These are phyloP conservation scores for Grosmannia serpens DNA, from an alignment of 2,329 filamentous ascomycete species.

Conservation along the genomic window DNA sequence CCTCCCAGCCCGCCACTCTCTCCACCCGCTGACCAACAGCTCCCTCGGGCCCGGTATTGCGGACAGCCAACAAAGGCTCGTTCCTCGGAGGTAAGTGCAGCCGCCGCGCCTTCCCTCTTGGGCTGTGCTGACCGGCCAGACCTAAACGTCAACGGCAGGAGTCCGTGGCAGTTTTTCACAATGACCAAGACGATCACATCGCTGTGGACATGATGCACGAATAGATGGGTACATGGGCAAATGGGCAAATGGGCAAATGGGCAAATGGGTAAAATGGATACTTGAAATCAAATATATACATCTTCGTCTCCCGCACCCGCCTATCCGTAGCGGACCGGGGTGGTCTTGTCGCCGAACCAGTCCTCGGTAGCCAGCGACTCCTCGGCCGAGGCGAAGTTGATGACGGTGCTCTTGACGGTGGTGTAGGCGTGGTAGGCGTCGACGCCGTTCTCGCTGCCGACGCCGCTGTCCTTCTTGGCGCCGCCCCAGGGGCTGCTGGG, in stretches of 20 bases:
- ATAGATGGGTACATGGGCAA: too few relatives aligned
- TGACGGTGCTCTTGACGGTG: constrained; percentile 52
- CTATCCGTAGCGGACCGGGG: constrained; percentile 50
- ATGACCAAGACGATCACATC: constrained; percentile 3
- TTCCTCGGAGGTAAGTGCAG: constrained; percentile 1
- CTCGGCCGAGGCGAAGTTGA: constrained; percentile 52
- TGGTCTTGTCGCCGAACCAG: constrained; percentile 53
- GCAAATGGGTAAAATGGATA: too few relatives aligned
- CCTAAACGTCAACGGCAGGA: constrained; percentile 1
- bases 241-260: too few relatives aligned
- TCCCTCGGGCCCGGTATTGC: constrained; percentile 1
- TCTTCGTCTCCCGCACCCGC: not conserved
- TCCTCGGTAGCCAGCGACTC: constrained; percentile 44
- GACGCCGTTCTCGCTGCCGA: constrained; percentile 62
- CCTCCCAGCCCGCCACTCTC: too few relatives aligned
- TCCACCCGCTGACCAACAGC: not conserved
- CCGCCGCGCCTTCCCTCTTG: not conserved
- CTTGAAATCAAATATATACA: too few relatives aligned
- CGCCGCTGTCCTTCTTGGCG: constrained; percentile 47
- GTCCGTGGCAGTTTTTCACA: constrained; percentile 2
- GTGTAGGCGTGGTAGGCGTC: constrained; percentile 52
- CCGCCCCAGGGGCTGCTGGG: constrained; percentile 62
- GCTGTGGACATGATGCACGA: not conserved
- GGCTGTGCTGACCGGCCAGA: not conserved
- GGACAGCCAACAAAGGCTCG: constrained; percentile 4